These are phyloP conservation scores for Akanthomyces uredinophilus DNA, from an alignment of 2,329 filamentous ascomycete genomes.

Conservation along the genomic window DNA sequence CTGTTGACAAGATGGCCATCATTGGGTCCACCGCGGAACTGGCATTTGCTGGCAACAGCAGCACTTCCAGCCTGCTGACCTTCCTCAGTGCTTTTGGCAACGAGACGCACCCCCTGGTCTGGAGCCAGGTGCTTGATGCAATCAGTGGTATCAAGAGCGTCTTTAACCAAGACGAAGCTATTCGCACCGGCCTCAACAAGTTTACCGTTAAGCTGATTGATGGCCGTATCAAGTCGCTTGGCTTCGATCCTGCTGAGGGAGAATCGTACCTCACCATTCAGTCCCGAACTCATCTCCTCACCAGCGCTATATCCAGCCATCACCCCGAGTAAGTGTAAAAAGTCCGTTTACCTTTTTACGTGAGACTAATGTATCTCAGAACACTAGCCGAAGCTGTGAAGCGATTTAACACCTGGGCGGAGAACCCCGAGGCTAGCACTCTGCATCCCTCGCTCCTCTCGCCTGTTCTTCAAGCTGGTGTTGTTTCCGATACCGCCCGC, in stretches of 20 bases:
- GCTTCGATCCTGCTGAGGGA: conserved; percentile 73
- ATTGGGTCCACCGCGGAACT: conserved; percentile 86
- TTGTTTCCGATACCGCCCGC: conserved; percentile 63
- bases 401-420: conserved; percentile 75
- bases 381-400: conserved; percentile 68
- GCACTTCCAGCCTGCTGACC: conserved; percentile 73
- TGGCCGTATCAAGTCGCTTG: conserved; percentile 69
- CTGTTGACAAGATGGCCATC: conserved; percentile 88
- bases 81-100: conserved; percentile 79
- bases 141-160: conserved; percentile 75
- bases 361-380: conserved; percentile 31
- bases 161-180: conserved; percentile 69
- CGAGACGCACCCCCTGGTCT: conserved; percentile 83
- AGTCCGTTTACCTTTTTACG: neutral
- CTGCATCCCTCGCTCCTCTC: conserved; percentile 78
- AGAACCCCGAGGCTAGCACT: conserved; percentile 59
- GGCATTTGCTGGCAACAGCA: conserved; percentile 79
- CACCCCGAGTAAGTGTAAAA: conserved; percentile 60
- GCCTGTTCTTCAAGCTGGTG: conserved; percentile 72
- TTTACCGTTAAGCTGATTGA: conserved; percentile 75
- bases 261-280: conserved; percentile 81
- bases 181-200: conserved; percentile 68
- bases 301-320: conserved; percentile 67
- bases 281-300: conserved; percentile 75
- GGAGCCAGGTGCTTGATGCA: conserved; percentile 77